Conservation (phyloP, 805 yeast genomes). For the Monosporozyma solicola region DNA sequence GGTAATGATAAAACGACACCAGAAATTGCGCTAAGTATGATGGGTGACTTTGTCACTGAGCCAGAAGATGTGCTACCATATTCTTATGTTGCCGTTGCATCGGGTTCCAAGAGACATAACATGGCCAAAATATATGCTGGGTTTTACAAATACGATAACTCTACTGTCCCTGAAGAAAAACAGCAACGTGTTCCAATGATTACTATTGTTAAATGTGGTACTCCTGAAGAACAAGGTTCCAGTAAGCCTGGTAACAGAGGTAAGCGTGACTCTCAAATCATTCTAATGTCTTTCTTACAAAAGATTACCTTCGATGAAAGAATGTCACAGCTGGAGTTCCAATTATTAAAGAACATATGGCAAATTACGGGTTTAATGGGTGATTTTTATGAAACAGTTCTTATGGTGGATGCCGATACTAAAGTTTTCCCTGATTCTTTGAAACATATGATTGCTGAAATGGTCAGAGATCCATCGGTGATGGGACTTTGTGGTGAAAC, state of each 20-base stretch:
- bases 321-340: conserved; percentile 85
- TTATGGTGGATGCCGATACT: conserved; percentile 96
- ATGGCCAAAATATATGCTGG: conserved; percentile 97
- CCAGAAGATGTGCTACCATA: conserved; percentile 68
- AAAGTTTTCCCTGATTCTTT: conserved; percentile 77
- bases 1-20: conserved; percentile 87
- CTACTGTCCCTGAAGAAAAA: conserved; percentile 65
- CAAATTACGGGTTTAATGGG: conserved; percentile 79
- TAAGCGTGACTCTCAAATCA: conserved; percentile 88
- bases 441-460: conserved; percentile 83
- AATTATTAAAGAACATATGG: conserved; percentile 67
- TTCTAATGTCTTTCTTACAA: conserved; percentile 84
- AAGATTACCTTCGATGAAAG: conserved; percentile 85
- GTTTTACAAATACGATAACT: conserved; percentile 75
- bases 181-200: conserved; percentile 82
- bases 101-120: conserved; percentile 89
- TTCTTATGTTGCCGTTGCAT: conserved; percentile 93
- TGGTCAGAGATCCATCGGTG: conserved; percentile 75
- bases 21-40: conserved; percentile 78
- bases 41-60: conserved; percentile 66
- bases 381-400: conserved; percentile 65
- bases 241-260: conserved; percentile 91
- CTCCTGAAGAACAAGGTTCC: conserved; percentile 63
- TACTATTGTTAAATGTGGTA: conserved; percentile 78
- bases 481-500: conserved; percentile 97